These are phyloP conservation scores for Benincasa hispida DNA, from an alignment of 306 rosid species.

Conservation along the genomic window DNA sequence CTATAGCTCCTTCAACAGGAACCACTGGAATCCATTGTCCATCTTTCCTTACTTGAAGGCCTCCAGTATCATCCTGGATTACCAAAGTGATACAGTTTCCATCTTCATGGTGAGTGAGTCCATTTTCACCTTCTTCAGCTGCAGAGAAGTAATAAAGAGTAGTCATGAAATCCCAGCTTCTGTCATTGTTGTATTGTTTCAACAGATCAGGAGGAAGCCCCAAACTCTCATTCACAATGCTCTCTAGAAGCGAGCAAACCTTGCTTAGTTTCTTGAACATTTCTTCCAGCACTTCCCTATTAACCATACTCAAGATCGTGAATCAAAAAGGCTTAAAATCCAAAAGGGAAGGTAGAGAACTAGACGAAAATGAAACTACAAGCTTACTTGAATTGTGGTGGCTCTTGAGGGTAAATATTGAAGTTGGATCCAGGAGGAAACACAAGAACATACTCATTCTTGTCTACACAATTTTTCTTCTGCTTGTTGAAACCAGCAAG, in stretches of 20 bases:
- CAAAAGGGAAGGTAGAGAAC: neutral
- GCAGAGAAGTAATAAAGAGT: conserved; percentile 28
- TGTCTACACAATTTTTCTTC: conserved; percentile 16
- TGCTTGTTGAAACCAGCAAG: conserved; percentile 33
- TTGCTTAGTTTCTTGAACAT: conserved; percentile 23
- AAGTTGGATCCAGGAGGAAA: conserved; percentile 24
- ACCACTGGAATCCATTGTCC: conserved; percentile 31
- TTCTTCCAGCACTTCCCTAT: conserved; percentile 36
- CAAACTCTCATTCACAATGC: conserved; percentile 30
- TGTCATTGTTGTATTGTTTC: conserved; percentile 29
- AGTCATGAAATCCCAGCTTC: conserved; percentile 36
- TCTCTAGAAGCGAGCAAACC: conserved; percentile 21
- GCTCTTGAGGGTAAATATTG: conserved; percentile 30
- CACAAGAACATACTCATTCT: conserved; percentile 25
- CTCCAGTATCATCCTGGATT: conserved; percentile 40
- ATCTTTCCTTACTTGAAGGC: conserved; percentile 22
- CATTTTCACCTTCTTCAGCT: conserved; percentile 17
- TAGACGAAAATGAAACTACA: neutral
- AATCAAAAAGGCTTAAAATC: neutral
- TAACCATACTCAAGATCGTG: neutral
- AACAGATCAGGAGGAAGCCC: conserved; percentile 34
- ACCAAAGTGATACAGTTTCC: conserved; percentile 28
- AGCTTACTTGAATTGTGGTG: conserved; percentile 22
- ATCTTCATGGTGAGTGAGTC: conserved; percentile 33
- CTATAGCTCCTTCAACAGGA: conserved; percentile 31